phyloP scores from a whole-genome alignment of 2,329 filamentous ascomycete species.

The Hypocrella siamensis region DNA sequence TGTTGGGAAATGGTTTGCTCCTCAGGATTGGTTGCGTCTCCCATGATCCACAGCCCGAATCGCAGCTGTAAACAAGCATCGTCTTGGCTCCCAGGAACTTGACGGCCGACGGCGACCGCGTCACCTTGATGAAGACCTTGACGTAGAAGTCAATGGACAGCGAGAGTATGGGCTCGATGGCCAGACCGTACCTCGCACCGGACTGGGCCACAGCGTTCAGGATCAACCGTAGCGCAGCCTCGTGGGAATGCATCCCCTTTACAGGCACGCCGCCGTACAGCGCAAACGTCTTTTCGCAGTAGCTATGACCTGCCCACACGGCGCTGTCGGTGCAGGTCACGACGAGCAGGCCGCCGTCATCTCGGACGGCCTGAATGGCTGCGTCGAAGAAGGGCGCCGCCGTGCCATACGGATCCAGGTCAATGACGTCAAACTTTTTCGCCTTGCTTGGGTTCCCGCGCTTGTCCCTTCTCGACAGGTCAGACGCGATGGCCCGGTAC shows the following conservation, averaged over 20 bases:
- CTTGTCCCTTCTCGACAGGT: slow-evolving; percentile 26
- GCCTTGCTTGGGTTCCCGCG: slow-evolving; percentile 21
- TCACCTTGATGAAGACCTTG: slow-evolving; percentile 72
- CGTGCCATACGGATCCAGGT: slow-evolving; percentile 90
- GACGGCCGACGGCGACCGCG: slow-evolving; percentile 66
- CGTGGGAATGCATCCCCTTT: slow-evolving; percentile 75
- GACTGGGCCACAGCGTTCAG: slow-evolving; percentile 66
- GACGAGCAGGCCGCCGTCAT: slow-evolving; percentile 80
- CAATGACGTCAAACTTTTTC: slow-evolving; percentile 75
- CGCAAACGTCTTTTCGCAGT: slow-evolving; percentile 84
- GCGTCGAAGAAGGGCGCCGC: slow-evolving; percentile 86
- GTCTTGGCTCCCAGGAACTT: slow-evolving; percentile 85
- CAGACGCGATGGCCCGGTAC: slow-evolving; percentile 54
- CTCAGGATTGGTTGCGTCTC: slow-evolving; percentile 63
- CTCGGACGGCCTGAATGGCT: slow-evolving; percentile 66
- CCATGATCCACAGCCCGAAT: slow-evolving; percentile 84
- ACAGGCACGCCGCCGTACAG: slow-evolving; percentile 84
- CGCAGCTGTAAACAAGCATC: slow-evolving; percentile 87
- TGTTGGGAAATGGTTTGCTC: slow-evolving; percentile 50
- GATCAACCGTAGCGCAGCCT: slow-evolving; percentile 76
- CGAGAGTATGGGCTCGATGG: slow-evolving; percentile 81
- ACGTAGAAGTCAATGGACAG: slow-evolving; percentile 94
- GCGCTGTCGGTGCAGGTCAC: slow-evolving; percentile 94
- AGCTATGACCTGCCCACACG: slow-evolving; percentile 87
- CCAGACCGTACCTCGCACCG: slow-evolving; percentile 70